Base-by-base conservation (phyloP, 1,139 yeast genomes). In the Hyphopichia khmerensis region DNA sequence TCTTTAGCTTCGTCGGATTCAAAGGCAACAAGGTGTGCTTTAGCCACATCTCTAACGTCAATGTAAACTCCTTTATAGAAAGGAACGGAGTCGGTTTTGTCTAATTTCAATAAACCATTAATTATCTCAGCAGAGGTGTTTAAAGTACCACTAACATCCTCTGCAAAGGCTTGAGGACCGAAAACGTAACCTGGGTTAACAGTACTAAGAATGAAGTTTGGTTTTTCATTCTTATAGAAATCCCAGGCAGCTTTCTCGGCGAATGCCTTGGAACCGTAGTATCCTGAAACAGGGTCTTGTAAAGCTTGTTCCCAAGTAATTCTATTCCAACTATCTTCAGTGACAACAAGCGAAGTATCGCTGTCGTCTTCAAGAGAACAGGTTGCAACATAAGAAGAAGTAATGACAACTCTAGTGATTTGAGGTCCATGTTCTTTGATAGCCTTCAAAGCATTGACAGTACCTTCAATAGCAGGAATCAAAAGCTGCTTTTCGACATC, bases 111-210 rank as follows among this genome's bases (percentile, higher is more conserved):
- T 33, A 56, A 47, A 24, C 41, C 32, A 42, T 58, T 57, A 42
- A 70, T 55, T 27, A 66, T 35, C 40, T 66, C 69, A 40, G 68
- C 65, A 13, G 75, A 68, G 13, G 62, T 57, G 48, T 69, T 70
- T 46, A 70, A 60, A 29, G 43, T 49, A 3, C 55, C 63, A 42
- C 57, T 62, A 26, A 62, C 67, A 41, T 59, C 64, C 14, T 49
- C 42, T 40, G 57, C 64, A 42, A 60, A 62, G 0, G 68, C 64
- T 49, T 71, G 77, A 0, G 76, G 75, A 1, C 77, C 78, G 49
- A 72, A 69, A 3, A 77, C 80, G 48, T 64, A 76, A 21, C 70
- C 72, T n/a, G 84, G 84, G 45, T 69, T 71, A 7, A 79, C 69
- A 1, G 75, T 65, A 11, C 74, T 57, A 24, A 80, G 51, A 7